Evolutionary conservation across 805 yeast species (phyloP), one percentile per base, ranked within the genome.

Genomic region (Zygosaccharomyces bailii): DNA sequence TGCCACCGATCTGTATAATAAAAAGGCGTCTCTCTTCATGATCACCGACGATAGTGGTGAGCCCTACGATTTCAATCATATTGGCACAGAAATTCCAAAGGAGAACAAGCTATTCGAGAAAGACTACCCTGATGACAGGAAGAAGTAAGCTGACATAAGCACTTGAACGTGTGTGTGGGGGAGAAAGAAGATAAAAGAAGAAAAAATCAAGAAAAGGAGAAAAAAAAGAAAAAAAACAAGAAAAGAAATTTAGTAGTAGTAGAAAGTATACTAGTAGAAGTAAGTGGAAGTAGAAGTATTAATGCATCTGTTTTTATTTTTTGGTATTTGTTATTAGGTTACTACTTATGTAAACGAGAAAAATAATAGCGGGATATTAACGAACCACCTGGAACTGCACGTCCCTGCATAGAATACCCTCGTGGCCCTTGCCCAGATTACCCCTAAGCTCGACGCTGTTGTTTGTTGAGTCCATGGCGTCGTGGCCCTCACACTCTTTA

Each of bases 341-440:
- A n/a, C n/a, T n/a, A n/a, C n/a, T n/a, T n/a, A n/a, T n/a, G n/a
- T 32, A 19, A 17, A 32, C 17, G 6, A 32, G 11, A n/a, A 32
- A 5, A n/a, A 32, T 17, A n/a, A 19, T 17, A n/a, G 17, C n/a
- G 16, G 5, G 11, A 32, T 11, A 16, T 47, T 43, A 53, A 18
- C 60, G 48, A 4, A 45, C 43, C 1, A 63, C 54, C 35, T 55
- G 51, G 37, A 79, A 42, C 2, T 75, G 77, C 8, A 83, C 73
- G 38, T 83, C 87, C 34, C 86, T 68, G 21, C 79, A 59, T 30
- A 85, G 56, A 0, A 82, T 67, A 3, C 89, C 90, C 60, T 84
- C 90, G 5, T 65, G 61, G 0, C 84, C 87, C 60, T 77, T 78
- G 0, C 85, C 80, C 37, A 84, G 63, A 24, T 74, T 68, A 0